Conservation (phyloP, 169 alveolate genomes). For the Cryptosporidium sp. region DNA sequence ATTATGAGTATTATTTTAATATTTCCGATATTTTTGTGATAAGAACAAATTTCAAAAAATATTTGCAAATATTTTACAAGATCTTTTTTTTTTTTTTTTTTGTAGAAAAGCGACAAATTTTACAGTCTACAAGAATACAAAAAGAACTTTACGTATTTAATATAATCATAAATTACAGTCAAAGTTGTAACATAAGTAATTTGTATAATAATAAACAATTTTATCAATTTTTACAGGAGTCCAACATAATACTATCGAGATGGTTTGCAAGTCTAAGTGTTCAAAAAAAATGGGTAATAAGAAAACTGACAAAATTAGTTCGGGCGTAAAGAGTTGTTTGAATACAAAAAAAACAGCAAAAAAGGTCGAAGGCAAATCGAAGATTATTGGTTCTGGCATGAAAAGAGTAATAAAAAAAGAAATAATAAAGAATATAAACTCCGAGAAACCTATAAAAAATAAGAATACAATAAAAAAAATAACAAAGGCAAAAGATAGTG, state of each 20-base stretch:
- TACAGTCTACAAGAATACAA: slow-evolving; percentile 11
- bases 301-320: not conserved
- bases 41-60: not conserved
- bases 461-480: not conserved
- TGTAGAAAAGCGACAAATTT: slow-evolving; percentile 30
- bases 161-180: not conserved
- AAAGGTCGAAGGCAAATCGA: not conserved
- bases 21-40: no score
- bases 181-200: not conserved
- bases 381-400: slow-evolving; percentile 52
- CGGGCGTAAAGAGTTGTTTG: not conserved
- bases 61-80: slow-evolving; percentile 17
- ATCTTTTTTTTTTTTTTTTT: slow-evolving; percentile 10
- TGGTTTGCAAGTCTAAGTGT: slow-evolving; percentile 40
- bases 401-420: slow-evolving; percentile 44
- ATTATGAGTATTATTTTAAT: no score
- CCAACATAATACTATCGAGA: not conserved
- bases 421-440: slow-evolving; percentile 16
- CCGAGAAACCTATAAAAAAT: not conserved
- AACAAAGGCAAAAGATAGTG: not conserved
- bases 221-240: not conserved
- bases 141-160: slow-evolving; percentile 21
- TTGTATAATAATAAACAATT: not conserved
- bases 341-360: not conserved
- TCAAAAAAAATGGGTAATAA: not conserved